Base-by-base conservation (phyloP, 345 rosid species). In the Melastoma malabathricum region DNA sequence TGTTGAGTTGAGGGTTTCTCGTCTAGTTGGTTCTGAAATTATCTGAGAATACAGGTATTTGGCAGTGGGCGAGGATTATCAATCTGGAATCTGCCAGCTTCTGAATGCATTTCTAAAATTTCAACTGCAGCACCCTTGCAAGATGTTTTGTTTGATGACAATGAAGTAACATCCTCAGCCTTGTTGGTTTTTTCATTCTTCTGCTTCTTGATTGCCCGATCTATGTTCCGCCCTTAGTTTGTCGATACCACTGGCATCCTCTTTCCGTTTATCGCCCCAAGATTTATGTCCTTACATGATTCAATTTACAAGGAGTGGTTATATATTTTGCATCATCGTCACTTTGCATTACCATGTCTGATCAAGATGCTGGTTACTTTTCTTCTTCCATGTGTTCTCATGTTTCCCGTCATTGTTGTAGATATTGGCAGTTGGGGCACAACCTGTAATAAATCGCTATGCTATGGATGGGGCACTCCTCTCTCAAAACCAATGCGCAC, bases 361-460 rank as follows among this genome's bases (percentile, higher is more conserved):
- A 13, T 49, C 10, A 49, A 49, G 41, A 34, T 31, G 15, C 5
- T 51, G 34, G 19, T 31, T 1, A 39, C 5, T 0, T 3, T 14
- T 18, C 17, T 38, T 25, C 22, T 29, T 34, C 13, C 13, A 19
- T 8, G 0, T 17, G 13, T 16, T 18, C 38, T 25, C 3, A 43
- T 45, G 16, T 13, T 27, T 10, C n/a, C 25, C 5, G 54, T 34
- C 65, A 23, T 45, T 18, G 46, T 59, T 56, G 62, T 84, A 92
- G 97, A 83, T 92, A 51, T 69, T 92, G 70, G 76, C 82, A 44
- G 98, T 84, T 43, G 97, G 94, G 60, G 72, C 97, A 44, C 90
- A 82, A 62, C 84, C 97, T 67, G 46, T 84, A 56, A 71, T 84
- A 44, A 70, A 69, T 48, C 90, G 86, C 44, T 84, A 67, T 16